Conservation (phyloP, 345 rosid genomes). For the Erodium maritimum region DNA sequence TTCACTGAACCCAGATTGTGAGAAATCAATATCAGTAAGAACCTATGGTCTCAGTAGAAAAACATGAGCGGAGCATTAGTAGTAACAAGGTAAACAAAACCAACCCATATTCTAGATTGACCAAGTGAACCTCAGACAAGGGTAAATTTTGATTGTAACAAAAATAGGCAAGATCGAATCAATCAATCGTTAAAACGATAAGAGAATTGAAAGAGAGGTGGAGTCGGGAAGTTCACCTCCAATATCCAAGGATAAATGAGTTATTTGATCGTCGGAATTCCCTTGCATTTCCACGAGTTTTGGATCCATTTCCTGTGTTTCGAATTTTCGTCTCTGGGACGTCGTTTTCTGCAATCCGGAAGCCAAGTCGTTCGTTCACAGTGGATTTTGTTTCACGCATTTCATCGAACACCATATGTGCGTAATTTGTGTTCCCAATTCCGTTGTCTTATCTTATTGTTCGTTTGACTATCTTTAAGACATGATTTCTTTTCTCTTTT, state of each 20-base stretch:
- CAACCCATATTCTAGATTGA: neutral
- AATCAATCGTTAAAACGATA: neutral
- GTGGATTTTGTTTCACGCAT: too few species aligned
- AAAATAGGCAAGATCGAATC: neutral
- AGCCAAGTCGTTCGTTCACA: too few species aligned
- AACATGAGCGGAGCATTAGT: too few species aligned
- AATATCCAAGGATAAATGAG: constrained; percentile 80
- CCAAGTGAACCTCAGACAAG: neutral
- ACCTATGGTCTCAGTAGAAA: too few species aligned
- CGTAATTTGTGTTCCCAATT: too few species aligned
- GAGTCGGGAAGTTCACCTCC: constrained; percentile 43
- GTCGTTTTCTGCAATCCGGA: neutral
- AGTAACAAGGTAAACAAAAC: neutral
- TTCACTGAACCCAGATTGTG: neutral
- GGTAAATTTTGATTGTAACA: neutral
- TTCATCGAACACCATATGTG: too few species aligned
- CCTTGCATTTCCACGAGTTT: neutral
- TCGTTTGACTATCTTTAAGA: too few species aligned
- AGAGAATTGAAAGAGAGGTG: neutral
- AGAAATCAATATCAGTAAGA: neutral
- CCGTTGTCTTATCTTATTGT: too few species aligned
- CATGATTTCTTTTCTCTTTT: too few species aligned
- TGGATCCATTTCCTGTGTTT: neutral
- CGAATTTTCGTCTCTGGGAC: neutral
- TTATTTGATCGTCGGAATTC: constrained; percentile 25